These are phyloP conservation scores for Fusarium subglutinans DNA, from an alignment of 2,329 filamentous ascomycete genomes.

Conservation along the genomic window DNA sequence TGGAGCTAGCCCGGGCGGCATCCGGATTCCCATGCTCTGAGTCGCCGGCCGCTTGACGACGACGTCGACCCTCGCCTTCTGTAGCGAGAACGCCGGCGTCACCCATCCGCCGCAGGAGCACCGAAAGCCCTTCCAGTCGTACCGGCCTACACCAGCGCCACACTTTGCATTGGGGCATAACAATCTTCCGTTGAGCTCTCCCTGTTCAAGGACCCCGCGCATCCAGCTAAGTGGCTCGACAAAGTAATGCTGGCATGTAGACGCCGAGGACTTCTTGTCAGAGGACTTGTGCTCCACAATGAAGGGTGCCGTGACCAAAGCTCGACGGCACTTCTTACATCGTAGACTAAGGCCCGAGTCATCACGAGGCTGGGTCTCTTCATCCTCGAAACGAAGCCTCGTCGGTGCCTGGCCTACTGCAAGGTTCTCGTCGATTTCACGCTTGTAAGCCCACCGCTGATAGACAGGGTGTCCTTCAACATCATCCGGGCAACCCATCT, in stretches of 20 bases:
- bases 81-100: constrained; percentile 87
- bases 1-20: constrained; percentile 58
- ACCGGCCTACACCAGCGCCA: constrained; percentile 85
- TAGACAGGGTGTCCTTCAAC: constrained; percentile 77
- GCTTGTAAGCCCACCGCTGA: constrained; percentile 73
- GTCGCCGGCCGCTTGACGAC: constrained; percentile 41
- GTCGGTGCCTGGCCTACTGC: constrained; percentile 83
- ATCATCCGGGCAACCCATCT: constrained; percentile 80
- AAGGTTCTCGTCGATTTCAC: constrained; percentile 65
- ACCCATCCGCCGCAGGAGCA: constrained; percentile 94
- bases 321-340: constrained; percentile 90
- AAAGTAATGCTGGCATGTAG: constrained; percentile 83
- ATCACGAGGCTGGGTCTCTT: constrained; percentile 58
- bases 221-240: constrained; percentile 96
- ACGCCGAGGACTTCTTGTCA: constrained; percentile 23
- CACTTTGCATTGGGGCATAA: constrained; percentile 84
- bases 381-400: constrained; percentile 84
- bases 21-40: constrained; percentile 59
- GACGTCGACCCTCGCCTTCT: constrained; percentile 84
- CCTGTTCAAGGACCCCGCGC: constrained; percentile 82
- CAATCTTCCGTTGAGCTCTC: constrained; percentile 83
- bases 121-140: constrained; percentile 94
- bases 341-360: constrained; percentile 60
- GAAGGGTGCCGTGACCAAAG: constrained; percentile 66
- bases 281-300: constrained; percentile 69